A percentile compares a stretch with the other conserved stretches of the same genome.
Conservation (phyloP, 768 basidiomycete genomes). For the Termitomyces eurrhizus region DNA sequence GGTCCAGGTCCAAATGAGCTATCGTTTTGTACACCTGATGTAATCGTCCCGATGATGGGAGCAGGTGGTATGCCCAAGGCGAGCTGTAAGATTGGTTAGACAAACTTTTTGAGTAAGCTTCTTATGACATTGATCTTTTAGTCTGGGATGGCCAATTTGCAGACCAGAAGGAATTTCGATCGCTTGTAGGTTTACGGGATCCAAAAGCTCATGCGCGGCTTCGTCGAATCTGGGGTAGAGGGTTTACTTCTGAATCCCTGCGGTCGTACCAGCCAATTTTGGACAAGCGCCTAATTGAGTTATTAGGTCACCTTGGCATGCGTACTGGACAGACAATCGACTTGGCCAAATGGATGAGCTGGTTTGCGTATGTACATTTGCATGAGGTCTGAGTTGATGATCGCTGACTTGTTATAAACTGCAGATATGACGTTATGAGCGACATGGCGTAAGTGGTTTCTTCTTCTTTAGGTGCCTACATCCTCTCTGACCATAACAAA, state of each 20-base stretch:
- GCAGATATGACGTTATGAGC: not conserved
- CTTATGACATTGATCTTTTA: not conserved
- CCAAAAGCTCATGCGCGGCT: slow-evolving; percentile 29
- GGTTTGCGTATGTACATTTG: not conserved
- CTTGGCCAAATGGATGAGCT: not conserved
- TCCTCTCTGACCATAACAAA: not conserved
- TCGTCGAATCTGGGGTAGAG: slow-evolving; percentile 38
- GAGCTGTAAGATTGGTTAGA: not conserved
- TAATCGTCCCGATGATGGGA: not conserved
- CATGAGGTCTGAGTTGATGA: not conserved
- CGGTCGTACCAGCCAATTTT: slow-evolving; percentile 21
- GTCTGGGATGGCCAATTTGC: not conserved
- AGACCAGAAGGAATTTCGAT: not conserved
- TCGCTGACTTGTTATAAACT: not conserved
- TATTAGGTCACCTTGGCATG: not conserved
- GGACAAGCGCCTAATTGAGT: not conserved
- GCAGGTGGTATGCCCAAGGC: not conserved
- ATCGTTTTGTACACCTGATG: not conserved
- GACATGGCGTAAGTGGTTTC: not conserved
- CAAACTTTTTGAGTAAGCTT: not conserved
- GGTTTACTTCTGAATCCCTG: slow-evolving; percentile 29
- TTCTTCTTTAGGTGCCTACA: not conserved
- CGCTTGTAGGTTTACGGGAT: slow-evolving; percentile 1
- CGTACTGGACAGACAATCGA: not conserved
- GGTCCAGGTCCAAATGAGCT: not conserved